These are phyloP conservation scores for Sarocladiaceae sp. DNA, from an alignment of 2,329 filamentous ascomycete species.

Conservation along the genomic window DNA sequence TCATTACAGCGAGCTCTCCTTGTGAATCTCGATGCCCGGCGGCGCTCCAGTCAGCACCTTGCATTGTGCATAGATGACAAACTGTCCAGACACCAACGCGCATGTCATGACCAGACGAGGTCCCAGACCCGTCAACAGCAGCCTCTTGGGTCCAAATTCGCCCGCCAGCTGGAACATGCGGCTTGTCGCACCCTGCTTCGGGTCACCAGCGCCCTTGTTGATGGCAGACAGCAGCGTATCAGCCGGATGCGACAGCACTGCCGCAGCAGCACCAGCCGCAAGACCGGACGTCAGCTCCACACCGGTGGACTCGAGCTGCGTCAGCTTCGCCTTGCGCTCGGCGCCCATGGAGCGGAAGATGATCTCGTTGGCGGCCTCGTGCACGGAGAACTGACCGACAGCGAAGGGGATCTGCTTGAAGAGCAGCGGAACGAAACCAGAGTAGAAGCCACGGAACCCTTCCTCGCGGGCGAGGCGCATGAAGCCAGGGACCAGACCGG, in stretches of 20 bases:
- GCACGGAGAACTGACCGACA: conserved; percentile 90
- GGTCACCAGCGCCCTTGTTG: conserved; percentile 48
- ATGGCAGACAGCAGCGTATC: conserved; percentile 56
- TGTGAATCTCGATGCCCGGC: conserved; percentile 46
- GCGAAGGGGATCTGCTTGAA: conserved; percentile 92
- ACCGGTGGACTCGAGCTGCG: conserved; percentile 65
- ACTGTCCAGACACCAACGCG: conserved; percentile 45
- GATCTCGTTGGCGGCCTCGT: conserved; percentile 77
- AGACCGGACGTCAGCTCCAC: conserved; percentile 84
- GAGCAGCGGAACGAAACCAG: conserved; percentile 78
- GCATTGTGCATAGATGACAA: conserved; percentile 50
- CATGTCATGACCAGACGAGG: conserved; percentile 49
- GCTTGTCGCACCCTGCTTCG: conserved; percentile 38
- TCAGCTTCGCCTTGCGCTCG: conserved; percentile 59
- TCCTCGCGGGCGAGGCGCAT: conserved; percentile 68
- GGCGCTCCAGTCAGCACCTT: conserved; percentile 46
- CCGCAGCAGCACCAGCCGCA: conserved; percentile 81
- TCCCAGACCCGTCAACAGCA: conserved; percentile 41
- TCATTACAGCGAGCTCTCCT: conserved; percentile 28
- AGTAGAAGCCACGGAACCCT: conserved; percentile 79
- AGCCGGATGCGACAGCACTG: conserved; percentile 82
- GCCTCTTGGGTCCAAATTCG: conserved; percentile 43
- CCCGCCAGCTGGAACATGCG: conserved; percentile 45
- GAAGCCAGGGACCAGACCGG: conserved; percentile 65
- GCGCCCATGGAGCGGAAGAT: conserved; percentile 65